phyloP scores from a whole-genome alignment of 257 asterid species.

The Nicotiana noctiflora region DNA sequence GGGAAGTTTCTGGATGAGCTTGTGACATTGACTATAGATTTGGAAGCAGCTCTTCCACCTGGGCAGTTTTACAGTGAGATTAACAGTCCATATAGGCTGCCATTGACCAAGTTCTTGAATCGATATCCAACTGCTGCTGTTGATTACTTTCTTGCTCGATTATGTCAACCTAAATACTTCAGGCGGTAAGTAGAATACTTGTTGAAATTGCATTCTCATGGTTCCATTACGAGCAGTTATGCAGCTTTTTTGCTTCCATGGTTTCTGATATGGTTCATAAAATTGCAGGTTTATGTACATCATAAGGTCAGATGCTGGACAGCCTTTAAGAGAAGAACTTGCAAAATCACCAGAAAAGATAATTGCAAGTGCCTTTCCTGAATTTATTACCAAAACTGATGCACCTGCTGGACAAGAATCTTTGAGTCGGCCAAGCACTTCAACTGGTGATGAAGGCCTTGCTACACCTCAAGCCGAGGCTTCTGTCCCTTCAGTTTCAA shows the following conservation, averaged over 20 bases:
- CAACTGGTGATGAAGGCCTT: slow-evolving; percentile 48
- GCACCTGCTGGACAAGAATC: slow-evolving; percentile 50
- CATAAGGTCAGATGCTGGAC: slow-evolving; percentile 96
- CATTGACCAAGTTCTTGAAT: slow-evolving; percentile 91
- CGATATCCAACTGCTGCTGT: slow-evolving; percentile 89
- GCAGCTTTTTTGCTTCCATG: slow-evolving; percentile 12
- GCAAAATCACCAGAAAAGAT: slow-evolving; percentile 97
- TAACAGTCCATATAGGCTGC: slow-evolving; percentile 96
- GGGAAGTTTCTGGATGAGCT: slow-evolving; percentile 98
- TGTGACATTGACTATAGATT: slow-evolving; percentile 90
- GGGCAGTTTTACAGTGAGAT: slow-evolving; percentile 97
- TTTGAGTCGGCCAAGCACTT: slow-evolving; percentile 43
- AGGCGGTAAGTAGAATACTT: slow-evolving; percentile 56
- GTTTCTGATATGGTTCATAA: slow-evolving; percentile 9
- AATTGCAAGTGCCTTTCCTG: slow-evolving; percentile 88
- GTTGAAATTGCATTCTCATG: not conserved
- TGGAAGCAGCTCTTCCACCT: slow-evolving; percentile 96
- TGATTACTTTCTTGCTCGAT: slow-evolving; percentile 86
- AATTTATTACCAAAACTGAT: slow-evolving; percentile 50
- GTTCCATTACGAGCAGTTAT: slow-evolving; percentile 8
- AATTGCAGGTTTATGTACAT: slow-evolving; percentile 88
- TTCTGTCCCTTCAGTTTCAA: slow-evolving; percentile 44
- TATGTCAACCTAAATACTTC: slow-evolving; percentile 80
- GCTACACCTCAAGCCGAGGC: slow-evolving; percentile 58
- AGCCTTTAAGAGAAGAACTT: slow-evolving; percentile 95